Percentiles rank a stretch among this genome's conserved stretches.
Evolutionary conservation across 2,329 filamentous ascomycete genomes (phyloP).

Genomic region (Colletotrichum agaves): DNA sequence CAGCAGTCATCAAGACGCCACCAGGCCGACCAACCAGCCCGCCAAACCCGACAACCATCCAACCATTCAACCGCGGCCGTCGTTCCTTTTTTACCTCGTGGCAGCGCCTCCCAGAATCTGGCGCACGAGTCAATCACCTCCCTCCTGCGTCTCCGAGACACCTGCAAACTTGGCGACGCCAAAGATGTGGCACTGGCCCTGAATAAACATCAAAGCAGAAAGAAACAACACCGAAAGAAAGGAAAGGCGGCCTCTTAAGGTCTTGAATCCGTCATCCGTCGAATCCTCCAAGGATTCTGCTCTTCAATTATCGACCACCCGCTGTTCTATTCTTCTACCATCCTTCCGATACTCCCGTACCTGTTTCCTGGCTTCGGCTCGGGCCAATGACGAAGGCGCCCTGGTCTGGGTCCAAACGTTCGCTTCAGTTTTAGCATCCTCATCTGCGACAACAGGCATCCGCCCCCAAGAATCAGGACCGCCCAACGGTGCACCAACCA

Average conservation of each 20-base stretch:
- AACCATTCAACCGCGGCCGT: slow-evolving; percentile 24
- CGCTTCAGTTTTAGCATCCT: slow-evolving; percentile 38
- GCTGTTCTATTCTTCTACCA: background rate
- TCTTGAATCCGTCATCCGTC: background rate
- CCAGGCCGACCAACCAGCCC: slow-evolving; percentile 16
- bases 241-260: background rate
- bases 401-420: slow-evolving; percentile 34
- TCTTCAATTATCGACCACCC: background rate
- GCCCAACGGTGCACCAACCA: slow-evolving; percentile 16
- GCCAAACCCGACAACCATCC: slow-evolving; percentile 15
- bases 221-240: slow-evolving; percentile 2
- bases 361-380: slow-evolving; percentile 18
- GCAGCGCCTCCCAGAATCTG: slow-evolving; percentile 20
- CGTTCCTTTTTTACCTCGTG: slow-evolving; percentile 36
- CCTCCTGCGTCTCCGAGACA: slow-evolving; percentile 30
- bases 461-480: slow-evolving; percentile 23
- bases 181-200: slow-evolving; percentile 3
- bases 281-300: slow-evolving; percentile 3
- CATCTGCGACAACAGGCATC: slow-evolving; percentile 37
- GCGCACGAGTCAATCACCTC: slow-evolving; percentile 33
- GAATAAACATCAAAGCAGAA: slow-evolving; percentile 5
- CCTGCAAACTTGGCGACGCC: slow-evolving; percentile 29
- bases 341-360: background rate
- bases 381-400: slow-evolving; percentile 32
- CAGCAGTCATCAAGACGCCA: background rate